A percentile compares a stretch with the other conserved stretches of the same genome.
phyloP scores from a whole-genome alignment of 495 filamentous ascomycete species.

The Trichodelitschia bisporula region DNA sequence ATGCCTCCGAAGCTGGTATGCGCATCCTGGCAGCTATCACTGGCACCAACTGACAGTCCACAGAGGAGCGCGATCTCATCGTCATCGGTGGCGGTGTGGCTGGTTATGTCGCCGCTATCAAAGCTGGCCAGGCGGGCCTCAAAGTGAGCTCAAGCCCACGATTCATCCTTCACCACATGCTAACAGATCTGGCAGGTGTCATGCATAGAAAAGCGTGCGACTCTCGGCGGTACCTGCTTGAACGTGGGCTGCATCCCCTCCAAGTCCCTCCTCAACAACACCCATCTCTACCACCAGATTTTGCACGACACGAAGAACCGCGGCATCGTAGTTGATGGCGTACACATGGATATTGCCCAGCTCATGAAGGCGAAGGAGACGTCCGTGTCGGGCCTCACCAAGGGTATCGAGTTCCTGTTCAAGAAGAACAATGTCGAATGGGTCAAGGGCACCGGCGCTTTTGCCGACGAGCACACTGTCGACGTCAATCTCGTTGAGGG shows the following conservation, averaged over 20 bases:
- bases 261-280: slow-evolving; percentile 98
- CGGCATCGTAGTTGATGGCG: slow-evolving; percentile 88
- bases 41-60: slow-evolving; percentile 11
- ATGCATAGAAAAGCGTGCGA: slow-evolving; percentile 95
- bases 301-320: slow-evolving; percentile 92
- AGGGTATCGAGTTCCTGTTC: slow-evolving; percentile 90
- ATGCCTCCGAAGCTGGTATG: slow-evolving; percentile 62
- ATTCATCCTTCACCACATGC: neutral
- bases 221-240: slow-evolving; percentile 86
- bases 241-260: slow-evolving; percentile 99
- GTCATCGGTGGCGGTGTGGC: slow-evolving; percentile 95
- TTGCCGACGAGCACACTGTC: slow-evolving; percentile 75
- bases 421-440: slow-evolving; percentile 99
- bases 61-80: slow-evolving; percentile 76
- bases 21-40: no score
- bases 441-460: slow-evolving; percentile 71
- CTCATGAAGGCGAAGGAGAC: slow-evolving; percentile 97
- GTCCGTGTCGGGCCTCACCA: slow-evolving; percentile 73
- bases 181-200: slow-evolving; percentile 37
- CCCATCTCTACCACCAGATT: slow-evolving; percentile 92
- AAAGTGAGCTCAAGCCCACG: slow-evolving; percentile 34
- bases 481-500: slow-evolving; percentile 76
- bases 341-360: slow-evolving; percentile 79
- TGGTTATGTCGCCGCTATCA: slow-evolving; percentile 97
- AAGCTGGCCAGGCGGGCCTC: slow-evolving; percentile 89